Conservation (phyloP, 768 basidiomycete genomes). For the Mycena filopes region DNA sequence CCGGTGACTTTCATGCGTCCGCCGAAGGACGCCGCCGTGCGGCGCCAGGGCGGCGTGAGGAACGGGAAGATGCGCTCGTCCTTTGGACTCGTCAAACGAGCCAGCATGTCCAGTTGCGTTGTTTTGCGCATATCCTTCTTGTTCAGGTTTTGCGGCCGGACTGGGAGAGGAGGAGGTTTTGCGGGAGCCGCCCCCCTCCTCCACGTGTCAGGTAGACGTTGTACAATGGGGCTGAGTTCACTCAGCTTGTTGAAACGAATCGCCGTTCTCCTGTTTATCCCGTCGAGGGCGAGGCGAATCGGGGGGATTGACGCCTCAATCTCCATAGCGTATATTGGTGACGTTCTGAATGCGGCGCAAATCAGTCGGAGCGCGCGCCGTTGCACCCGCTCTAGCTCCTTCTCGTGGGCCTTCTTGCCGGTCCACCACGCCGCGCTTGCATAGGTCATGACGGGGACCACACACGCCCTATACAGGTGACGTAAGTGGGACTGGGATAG, state of each 20-base stretch:
- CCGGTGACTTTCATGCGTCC: conserved; percentile 17
- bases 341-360: conserved; percentile 46
- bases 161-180: conserved; percentile 35
- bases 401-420: conserved; percentile 36
- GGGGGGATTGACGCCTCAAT: conserved; percentile 46
- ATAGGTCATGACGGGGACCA: conserved; percentile 48
- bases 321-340: conserved; percentile 43
- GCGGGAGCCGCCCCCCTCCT: conserved; percentile 14
- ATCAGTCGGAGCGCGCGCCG: conserved; percentile 42
- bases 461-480: conserved; percentile 41
- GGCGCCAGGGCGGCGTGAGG: conserved; percentile 37
- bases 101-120: conserved; percentile 26
- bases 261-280: conserved; percentile 15
- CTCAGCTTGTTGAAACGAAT: conserved; percentile 41
- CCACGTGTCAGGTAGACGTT: conserved; percentile 34
- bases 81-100: conserved; percentile 23
- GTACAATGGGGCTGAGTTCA: conserved; percentile 33
- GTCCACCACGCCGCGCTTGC: conserved; percentile 47
- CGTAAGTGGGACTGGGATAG: conserved; percentile 43
- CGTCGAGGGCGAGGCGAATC: conserved; percentile 32
- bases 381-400: conserved; percentile 42
- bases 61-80: conserved; percentile 36
- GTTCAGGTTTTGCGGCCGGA: conserved; percentile 16
- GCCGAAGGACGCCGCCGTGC: conserved; percentile 11
- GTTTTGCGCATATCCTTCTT: conserved; percentile 25